phyloP scores from a whole-genome alignment of 164 flowering plant genomes.

The Macadamia integrifolia region DNA sequence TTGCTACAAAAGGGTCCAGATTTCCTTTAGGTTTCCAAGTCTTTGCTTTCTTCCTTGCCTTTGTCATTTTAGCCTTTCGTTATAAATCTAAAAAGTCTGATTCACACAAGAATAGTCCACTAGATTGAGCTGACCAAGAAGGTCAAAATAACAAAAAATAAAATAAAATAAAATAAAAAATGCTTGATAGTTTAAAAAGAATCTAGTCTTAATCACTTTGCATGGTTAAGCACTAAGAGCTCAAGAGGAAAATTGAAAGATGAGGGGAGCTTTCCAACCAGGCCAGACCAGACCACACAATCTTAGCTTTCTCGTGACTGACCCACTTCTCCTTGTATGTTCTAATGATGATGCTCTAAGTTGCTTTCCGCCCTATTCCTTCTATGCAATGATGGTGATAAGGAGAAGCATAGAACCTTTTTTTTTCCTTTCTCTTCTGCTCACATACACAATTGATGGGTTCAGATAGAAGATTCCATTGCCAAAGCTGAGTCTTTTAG shows the following conservation, averaged over 20 bases:
- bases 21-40: not conserved
- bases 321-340: slow-evolving; percentile 28
- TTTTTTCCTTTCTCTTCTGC: slow-evolving; percentile 10
- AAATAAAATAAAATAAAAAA: no score
- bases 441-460: slow-evolving; percentile 23
- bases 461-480: slow-evolving; percentile 39
- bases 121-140: not conserved
- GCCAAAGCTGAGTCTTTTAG: slow-evolving; percentile 20
- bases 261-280: slow-evolving; percentile 35
- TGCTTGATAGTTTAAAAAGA: not conserved
- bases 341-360: slow-evolving; percentile 31
- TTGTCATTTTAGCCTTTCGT: not conserved
- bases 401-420: slow-evolving; percentile 11
- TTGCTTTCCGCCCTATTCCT: slow-evolving; percentile 20
- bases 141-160: not conserved
- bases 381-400: slow-evolving; percentile 30
- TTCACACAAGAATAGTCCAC: not conserved
- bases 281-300: slow-evolving; percentile 18
- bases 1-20: not conserved
- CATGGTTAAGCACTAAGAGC: slow-evolving; percentile 13
- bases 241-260: slow-evolving; percentile 17
- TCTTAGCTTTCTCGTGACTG: slow-evolving; percentile 41
- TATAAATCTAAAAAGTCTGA: not conserved
- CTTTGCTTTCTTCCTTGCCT: not conserved
- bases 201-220: slow-evolving; percentile 3